Conservation (phyloP, 2,329 filamentous ascomycete species). For the Elsinoe australis region DNA sequence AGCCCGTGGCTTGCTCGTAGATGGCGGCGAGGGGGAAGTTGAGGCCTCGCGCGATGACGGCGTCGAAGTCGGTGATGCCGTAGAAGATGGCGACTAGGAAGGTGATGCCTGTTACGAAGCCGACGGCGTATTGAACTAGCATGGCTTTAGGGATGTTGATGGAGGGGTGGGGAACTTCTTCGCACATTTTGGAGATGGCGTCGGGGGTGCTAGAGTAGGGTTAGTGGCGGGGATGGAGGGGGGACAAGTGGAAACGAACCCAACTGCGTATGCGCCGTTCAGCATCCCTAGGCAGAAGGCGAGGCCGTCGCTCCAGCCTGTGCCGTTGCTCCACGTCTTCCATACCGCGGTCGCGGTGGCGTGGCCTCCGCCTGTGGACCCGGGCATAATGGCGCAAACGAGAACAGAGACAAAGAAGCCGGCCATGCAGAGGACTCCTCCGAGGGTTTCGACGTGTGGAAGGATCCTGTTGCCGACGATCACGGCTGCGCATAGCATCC, state of each 20-base stretch:
- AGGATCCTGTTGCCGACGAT: conserved; percentile 47
- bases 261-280: conserved; percentile 60
- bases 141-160: conserved; percentile 49
- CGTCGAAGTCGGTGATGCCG: conserved; percentile 49
- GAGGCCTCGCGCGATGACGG: conserved; percentile 40
- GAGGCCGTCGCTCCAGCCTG: conserved; percentile 44
- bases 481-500: conserved; percentile 39
- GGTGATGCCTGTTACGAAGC: conserved; percentile 45
- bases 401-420: conserved; percentile 48
- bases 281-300: conserved; percentile 57
- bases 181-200: conserved; percentile 54
- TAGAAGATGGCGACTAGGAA: conserved; percentile 43
- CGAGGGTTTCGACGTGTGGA: conserved; percentile 45
- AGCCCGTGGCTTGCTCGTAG: conserved; percentile 46
- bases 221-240: no score
- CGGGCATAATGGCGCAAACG: conserved; percentile 49
- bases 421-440: conserved; percentile 45
- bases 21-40: conserved; percentile 56
- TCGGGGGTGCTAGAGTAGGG: no score
- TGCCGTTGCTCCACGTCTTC: conserved; percentile 36
- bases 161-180: conserved; percentile 51
- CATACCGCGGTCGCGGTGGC: conserved; percentile 35
- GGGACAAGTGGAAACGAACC: no score
- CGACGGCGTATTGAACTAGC: conserved; percentile 43
- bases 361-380: conserved; percentile 35